Percentiles rank a stretch among this genome's conserved stretches.
Conservation (phyloP, 225 moss, liverwort and hornwort genomes). For the Bryum argenteum region DNA sequence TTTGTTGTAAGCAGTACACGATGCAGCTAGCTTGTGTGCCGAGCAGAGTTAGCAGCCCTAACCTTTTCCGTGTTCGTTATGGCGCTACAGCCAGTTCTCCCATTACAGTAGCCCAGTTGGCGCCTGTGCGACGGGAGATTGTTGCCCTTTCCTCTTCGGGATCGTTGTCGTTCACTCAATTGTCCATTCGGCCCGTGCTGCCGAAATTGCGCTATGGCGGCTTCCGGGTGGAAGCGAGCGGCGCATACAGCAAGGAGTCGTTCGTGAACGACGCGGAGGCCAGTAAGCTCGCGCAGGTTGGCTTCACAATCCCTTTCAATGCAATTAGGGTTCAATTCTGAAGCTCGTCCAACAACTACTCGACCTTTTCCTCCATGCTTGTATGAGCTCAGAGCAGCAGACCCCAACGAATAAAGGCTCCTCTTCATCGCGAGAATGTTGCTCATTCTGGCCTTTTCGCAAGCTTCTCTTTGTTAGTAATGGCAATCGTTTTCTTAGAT, state of each 20-base stretch:
- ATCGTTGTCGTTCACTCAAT: constrained; percentile 34
- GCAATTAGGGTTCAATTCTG: constrained; percentile 16
- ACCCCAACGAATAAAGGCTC: too few relatives aligned
- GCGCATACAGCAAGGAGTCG: constrained; percentile 52
- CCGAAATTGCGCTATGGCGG: constrained; percentile 22
- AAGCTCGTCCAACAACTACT: background rate
- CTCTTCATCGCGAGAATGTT: too few relatives aligned
- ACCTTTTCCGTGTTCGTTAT: constrained; percentile 9
- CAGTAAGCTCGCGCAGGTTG: constrained; percentile 57
- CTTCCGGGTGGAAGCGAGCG: constrained; percentile 40
- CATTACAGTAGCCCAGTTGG: constrained; percentile 4
- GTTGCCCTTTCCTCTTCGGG: constrained; percentile 25
- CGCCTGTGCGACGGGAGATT: constrained; percentile 7
- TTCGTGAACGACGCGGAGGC: constrained; percentile 53
- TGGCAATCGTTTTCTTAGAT: too few relatives aligned
- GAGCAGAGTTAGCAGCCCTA: constrained; percentile 29
- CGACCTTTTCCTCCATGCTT: constrained; percentile 11
- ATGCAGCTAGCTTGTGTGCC: constrained; percentile 50
- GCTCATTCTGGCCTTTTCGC: too few relatives aligned
- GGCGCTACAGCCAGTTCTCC: constrained; percentile 15
- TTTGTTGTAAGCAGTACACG: constrained; percentile 17
- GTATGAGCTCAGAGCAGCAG: background rate
- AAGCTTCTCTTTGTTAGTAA: too few relatives aligned
- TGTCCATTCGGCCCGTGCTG: constrained; percentile 23
- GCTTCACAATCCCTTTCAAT: background rate